Conservation (phyloP, 495 filamentous ascomycete genomes). For the Penicillium samsonianum region DNA sequence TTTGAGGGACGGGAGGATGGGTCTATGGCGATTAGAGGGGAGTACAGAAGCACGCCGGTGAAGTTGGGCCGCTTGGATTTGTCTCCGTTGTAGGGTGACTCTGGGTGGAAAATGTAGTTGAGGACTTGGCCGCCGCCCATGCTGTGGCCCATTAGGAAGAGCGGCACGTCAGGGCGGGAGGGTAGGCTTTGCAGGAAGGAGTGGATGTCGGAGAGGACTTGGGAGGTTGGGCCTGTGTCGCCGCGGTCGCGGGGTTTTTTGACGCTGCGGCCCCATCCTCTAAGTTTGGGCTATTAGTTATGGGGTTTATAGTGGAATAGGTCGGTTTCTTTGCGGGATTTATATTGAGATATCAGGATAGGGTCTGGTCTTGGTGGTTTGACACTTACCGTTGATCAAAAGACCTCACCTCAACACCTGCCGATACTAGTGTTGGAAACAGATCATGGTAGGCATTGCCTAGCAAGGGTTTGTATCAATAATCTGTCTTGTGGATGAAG, state of each 20-base stretch:
- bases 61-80: conserved; percentile 43
- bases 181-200: conserved; percentile 55
- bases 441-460: conserved; percentile 70
- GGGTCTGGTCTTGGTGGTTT: background rate
- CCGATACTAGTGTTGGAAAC: conserved; percentile 66
- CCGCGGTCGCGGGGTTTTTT: conserved; percentile 56
- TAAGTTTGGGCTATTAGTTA: conserved; percentile 6
- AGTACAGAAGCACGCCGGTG: conserved; percentile 66
- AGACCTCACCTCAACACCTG: conserved; percentile 69
- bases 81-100: conserved; percentile 27
- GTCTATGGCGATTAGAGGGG: conserved; percentile 70
- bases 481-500: background rate
- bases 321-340: background rate
- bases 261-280: conserved; percentile 59
- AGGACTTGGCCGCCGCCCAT: conserved; percentile 75
- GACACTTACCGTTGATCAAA: conserved; percentile 73
- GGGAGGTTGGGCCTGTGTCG: conserved; percentile 66
- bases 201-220: conserved; percentile 74
- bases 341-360: background rate
- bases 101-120: conserved; percentile 25
- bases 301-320: background rate
- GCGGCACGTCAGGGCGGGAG: conserved; percentile 50
- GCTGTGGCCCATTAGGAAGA: conserved; percentile 87
- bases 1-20: conserved; percentile 58
- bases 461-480: conserved; percentile 10